A percentile compares a stretch with the other conserved stretches of the same genome.
Evolutionary conservation across 2,329 filamentous ascomycete genomes (phyloP).

Genomic region (Lasiodiplodia theobromae): DNA sequence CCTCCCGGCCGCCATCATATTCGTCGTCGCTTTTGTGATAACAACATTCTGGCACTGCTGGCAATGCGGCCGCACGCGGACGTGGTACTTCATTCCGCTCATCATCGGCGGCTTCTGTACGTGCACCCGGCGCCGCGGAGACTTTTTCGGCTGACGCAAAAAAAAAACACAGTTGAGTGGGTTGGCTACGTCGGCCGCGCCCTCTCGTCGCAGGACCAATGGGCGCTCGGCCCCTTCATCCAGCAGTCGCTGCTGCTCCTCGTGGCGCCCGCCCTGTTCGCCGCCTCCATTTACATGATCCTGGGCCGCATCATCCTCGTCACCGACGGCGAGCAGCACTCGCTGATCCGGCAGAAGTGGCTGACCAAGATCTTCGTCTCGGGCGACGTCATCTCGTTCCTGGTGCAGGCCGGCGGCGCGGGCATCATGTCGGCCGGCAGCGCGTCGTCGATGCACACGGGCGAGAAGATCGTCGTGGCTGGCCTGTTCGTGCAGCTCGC

Average conservation of each 20-base stretch:
- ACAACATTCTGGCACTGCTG: slow-evolving; percentile 16
- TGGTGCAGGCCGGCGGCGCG: slow-evolving; percentile 42
- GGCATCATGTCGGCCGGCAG: slow-evolving; percentile 18
- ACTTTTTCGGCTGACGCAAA: not conserved
- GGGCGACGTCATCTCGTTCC: slow-evolving; percentile 53
- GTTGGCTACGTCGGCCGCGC: slow-evolving; percentile 60
- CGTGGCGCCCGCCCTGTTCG: slow-evolving; percentile 55
- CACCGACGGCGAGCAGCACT: slow-evolving; percentile 44
- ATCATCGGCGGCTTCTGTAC: slow-evolving; percentile 14
- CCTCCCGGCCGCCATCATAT: slow-evolving; percentile 40
- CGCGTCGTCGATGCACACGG: not conserved
- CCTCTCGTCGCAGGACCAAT: slow-evolving; percentile 42
- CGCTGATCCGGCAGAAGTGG: slow-evolving; percentile 45
- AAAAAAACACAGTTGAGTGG: slow-evolving; percentile 51
- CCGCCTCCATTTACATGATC: slow-evolving; percentile 55
- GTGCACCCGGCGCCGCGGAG: not conserved
- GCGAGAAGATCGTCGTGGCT: slow-evolving; percentile 32
- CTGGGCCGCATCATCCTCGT: slow-evolving; percentile 50
- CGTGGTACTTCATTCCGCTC: slow-evolving; percentile 21
- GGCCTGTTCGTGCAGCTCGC: slow-evolving; percentile 44
- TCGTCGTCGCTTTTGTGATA: slow-evolving; percentile 30
- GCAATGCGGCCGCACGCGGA: slow-evolving; percentile 10
- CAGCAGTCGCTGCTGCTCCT: slow-evolving; percentile 55
- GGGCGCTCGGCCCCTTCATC: slow-evolving; percentile 50
- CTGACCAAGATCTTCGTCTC: slow-evolving; percentile 52